phyloP scores from a whole-genome alignment of 495 filamentous ascomycete species.

The Achaetomiella virescens region DNA sequence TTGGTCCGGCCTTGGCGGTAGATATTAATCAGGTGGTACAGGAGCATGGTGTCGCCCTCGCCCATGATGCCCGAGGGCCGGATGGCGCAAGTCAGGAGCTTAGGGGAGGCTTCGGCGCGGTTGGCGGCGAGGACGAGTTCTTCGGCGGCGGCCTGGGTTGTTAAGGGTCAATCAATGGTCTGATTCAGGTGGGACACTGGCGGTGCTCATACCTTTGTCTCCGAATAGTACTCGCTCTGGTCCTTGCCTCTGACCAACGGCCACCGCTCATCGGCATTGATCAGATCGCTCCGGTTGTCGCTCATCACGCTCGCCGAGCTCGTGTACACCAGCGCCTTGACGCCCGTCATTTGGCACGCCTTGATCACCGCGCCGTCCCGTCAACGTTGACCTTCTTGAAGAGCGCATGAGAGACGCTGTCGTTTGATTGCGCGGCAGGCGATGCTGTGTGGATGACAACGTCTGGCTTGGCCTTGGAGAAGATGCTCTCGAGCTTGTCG shows the following conservation, averaged over 20 bases:
- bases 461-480: slow-evolving; percentile 68
- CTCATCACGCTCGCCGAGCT: slow-evolving; percentile 84
- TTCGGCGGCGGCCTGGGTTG: slow-evolving; percentile 74
- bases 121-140: slow-evolving; percentile 78
- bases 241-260: slow-evolving; percentile 62
- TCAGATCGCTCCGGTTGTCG: slow-evolving; percentile 70
- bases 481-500: slow-evolving; percentile 56
- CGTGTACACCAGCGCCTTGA: slow-evolving; percentile 93
- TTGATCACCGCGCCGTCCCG: slow-evolving; percentile 76
- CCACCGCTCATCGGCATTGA: slow-evolving; percentile 86
- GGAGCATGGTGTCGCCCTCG: slow-evolving; percentile 69
- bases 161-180: background rate
- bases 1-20: slow-evolving; percentile 58
- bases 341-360: slow-evolving; percentile 64
- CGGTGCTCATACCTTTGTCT: slow-evolving; percentile 60
- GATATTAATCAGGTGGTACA: slow-evolving; percentile 59
- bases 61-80: slow-evolving; percentile 89
- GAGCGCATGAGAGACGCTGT: slow-evolving; percentile 48
- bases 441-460: slow-evolving; percentile 95
- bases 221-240: slow-evolving; percentile 87
- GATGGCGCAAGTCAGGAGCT: slow-evolving; percentile 70
- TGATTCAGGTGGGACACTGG: background rate
- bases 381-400: slow-evolving; percentile 88
- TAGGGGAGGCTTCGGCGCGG: slow-evolving; percentile 51
- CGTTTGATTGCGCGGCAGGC: slow-evolving; percentile 49